These are phyloP conservation scores for Erythrophleum ivorense DNA, from an alignment of 331 rosid genomes.

Conservation along the genomic window DNA sequence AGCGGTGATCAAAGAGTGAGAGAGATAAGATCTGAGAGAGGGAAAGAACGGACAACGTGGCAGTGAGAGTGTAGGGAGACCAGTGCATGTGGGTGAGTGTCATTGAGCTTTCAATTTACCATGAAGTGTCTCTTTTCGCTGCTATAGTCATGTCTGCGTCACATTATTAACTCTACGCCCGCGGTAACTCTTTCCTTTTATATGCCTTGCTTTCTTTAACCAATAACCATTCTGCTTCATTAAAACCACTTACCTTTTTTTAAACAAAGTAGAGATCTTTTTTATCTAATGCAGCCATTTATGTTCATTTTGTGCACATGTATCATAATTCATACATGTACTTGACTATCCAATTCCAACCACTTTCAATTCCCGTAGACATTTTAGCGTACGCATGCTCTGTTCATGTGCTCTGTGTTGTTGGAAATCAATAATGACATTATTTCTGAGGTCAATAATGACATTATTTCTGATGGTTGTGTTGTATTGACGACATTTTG, in stretches of 20 bases:
- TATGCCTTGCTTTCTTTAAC: background rate
- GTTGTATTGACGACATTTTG: background rate
- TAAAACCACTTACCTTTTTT: background rate
- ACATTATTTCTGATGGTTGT: no score
- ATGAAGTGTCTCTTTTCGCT: slow-evolving; percentile 53
- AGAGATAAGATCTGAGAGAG: slow-evolving; percentile 11
- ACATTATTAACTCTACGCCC: background rate
- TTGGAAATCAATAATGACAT: background rate
- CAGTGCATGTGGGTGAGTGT: slow-evolving; percentile 62
- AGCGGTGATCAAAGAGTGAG: background rate
- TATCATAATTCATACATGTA: background rate
- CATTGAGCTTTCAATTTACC: slow-evolving; percentile 37
- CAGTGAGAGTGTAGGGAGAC: slow-evolving; percentile 43
- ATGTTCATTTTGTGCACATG: background rate
- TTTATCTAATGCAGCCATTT: background rate
- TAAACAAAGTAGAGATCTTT: background rate
- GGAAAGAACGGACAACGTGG: slow-evolving; percentile 26
- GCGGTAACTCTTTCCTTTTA: background rate
- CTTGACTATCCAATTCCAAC: background rate
- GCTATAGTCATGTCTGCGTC: slow-evolving; percentile 43
- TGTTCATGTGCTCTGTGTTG: background rate
- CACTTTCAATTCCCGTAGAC: background rate
- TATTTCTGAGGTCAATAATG: no score
- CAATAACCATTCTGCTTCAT: background rate
- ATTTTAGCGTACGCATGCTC: slow-evolving; percentile 1